Percentiles rank a stretch among this genome's conserved stretches.
These are phyloP conservation scores for Chrysoporthe austroafricana DNA, from an alignment of 2,329 filamentous ascomycete genomes.

Conservation along the genomic window DNA sequence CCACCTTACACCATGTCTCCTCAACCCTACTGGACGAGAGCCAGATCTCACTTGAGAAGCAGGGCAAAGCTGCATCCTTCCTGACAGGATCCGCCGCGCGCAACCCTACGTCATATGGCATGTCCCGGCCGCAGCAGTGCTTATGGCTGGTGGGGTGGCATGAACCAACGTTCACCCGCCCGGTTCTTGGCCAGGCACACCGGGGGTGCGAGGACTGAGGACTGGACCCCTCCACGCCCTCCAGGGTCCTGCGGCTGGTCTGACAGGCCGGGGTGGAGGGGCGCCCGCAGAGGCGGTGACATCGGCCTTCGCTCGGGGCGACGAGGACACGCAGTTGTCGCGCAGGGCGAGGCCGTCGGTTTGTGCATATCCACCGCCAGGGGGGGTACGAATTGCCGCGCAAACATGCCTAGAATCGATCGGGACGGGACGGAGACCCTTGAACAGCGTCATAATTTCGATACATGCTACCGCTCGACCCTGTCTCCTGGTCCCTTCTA, in stretches of 20 bases:
- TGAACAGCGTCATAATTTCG: slow-evolving; percentile 1
- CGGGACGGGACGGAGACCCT: background rate
- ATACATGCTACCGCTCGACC: background rate
- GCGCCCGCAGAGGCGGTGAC: background rate
- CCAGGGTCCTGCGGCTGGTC: too few relatives aligned
- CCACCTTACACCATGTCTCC: background rate
- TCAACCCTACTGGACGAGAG: background rate
- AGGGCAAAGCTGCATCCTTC: background rate
- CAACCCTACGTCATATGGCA: slow-evolving; percentile 6
- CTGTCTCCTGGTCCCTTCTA: slow-evolving; percentile 2
- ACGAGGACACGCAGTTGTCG: background rate
- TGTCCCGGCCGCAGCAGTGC: background rate
- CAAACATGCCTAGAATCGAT: background rate
- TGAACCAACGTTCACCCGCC: background rate
- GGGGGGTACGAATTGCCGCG: background rate
- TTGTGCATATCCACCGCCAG: slow-evolving; percentile 1
- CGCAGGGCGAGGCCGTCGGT: background rate
- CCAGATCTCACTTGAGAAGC: background rate
- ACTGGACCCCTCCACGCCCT: too few relatives aligned
- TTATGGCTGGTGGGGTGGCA: background rate
- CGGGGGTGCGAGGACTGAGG: background rate
- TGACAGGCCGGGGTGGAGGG: background rate
- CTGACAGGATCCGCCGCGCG: background rate
- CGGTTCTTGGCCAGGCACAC: background rate
- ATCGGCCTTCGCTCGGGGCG: background rate